Evolutionary conservation across 305 asterid species (phyloP), one percentile per base, ranked within the genome.

Genomic region (Rubia tinctorum): DNA sequence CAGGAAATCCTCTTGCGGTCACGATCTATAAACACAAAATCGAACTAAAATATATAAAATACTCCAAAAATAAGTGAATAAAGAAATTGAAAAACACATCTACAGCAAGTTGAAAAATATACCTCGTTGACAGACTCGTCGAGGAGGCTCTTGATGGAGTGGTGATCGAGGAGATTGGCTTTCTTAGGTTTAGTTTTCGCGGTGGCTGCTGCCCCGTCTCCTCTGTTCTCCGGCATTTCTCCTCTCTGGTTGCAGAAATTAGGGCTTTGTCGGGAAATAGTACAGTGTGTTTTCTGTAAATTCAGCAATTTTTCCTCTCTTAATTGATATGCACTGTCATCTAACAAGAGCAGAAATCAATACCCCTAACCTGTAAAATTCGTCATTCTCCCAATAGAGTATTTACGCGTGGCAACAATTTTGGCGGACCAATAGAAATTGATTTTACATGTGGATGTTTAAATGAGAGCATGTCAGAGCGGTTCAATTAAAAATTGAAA

Each of bases 51-150:
- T n/a, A 11, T 2, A 20, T 8, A 65, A 34, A 30, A 34, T 22
- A 20, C 44, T 13, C 1, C 49, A 13, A 23, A 37, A 13, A 67
- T 22, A 30, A 45, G 4, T 58, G 13, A 42, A 14, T 3, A 17
- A 37, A 64, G 3, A 15, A 42, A 12, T 0, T 15, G 15, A 23
- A 5, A 65, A n/a, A 6, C 25, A 34, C 42, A 13, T 7, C 14
- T 8, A 69, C 6, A 62, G 58, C 43, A 47, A 62, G 17, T 60
- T 68, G 14, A n/a, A 12, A 71, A 7, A 60, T 72, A 34, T 62
- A 93, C 99, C 97, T 95, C 96, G 60, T 90, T 78, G 53, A 87
- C 96, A 9, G 99, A 90, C 60, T 95, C 99, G 78, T 95, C 99
- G 56, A 95, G 95, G 62, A 90, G 47, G 86, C 87, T 87, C 68